Evolutionary conservation across 768 basidiomycete species (phyloP), one percentile per base, ranked within the genome.

Genomic region (Leccinum variicolor): DNA sequence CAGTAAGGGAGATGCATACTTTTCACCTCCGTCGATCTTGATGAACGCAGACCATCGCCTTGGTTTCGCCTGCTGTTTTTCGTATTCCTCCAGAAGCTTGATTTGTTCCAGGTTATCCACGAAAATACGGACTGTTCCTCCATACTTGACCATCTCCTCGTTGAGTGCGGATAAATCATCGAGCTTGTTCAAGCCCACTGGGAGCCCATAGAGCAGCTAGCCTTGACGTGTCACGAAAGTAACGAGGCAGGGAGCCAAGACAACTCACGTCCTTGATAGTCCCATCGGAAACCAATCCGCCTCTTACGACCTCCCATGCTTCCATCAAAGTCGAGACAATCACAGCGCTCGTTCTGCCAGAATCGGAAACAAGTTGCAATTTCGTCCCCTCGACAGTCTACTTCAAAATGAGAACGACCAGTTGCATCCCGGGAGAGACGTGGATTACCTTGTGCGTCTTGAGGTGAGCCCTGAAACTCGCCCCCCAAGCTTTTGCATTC

Each of bases 261-360:
- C 46, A 50, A 74, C 86, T 68, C 56, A 91, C 93, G 76, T 94
- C 90, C 69, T 87, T 86, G 23, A 93, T 86, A 2, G 80, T 82
- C 3, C 84, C 84, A 58, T 92, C 89, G 10, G 81, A 77, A 21
- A 90, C 81, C 49, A 92, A 71, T 13, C 89, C 90, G 6, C 78
- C 79, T 50, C 77, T 77, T 19, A 89, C 78, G 7, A 93, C 79
- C 57, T 84, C 77, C 85, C 89, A 90, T 5, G 88, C 87, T 70
- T 94, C 93, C 79, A 86, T 83, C 61, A 93, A 63, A 3, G 90
- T 93, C n/a, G 90, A 94, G 8, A 89, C 87, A 28, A 90, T 80
- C 33, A 93, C 82, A 5, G 87, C 84, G 50, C 79, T 73, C 11
- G 83, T 86, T 53, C 71, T 78, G 48, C 80, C 79, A 43, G 74